These are phyloP conservation scores for Fusarium robinianum DNA, from an alignment of 2,329 filamentous ascomycete species.

Conservation along the genomic window DNA sequence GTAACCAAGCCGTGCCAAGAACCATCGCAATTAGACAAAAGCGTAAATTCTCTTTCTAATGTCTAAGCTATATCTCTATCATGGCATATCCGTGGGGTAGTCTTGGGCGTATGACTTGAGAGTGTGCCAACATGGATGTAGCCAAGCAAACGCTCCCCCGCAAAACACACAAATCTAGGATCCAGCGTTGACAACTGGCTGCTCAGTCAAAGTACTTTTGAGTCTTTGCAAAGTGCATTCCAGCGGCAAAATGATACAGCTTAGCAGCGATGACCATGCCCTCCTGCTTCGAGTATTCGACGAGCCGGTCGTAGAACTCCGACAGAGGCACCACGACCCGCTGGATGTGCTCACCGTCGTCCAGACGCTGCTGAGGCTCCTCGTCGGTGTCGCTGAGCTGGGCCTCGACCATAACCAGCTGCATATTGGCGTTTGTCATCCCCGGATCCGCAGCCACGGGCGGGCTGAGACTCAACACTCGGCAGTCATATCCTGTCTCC, in stretches of 20 bases:
- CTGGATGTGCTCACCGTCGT: slow-evolving; percentile 35
- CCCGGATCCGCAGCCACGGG: slow-evolving; percentile 32
- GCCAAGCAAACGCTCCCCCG: no score
- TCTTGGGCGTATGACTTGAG: no score
- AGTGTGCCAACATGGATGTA: no score
- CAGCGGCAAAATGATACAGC: slow-evolving; percentile 36
- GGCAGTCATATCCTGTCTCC: slow-evolving; percentile 34
- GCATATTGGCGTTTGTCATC: slow-evolving; percentile 37
- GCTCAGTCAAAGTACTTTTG: slow-evolving; percentile 36
- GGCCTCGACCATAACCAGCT: slow-evolving; percentile 35
- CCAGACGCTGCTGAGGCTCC: slow-evolving; percentile 30
- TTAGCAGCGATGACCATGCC: slow-evolving; percentile 34
- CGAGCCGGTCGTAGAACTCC: slow-evolving; percentile 32
- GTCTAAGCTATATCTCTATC: no score
- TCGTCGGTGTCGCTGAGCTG: slow-evolving; percentile 27
- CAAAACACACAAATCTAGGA: no score
- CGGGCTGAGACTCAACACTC: slow-evolving; percentile 30
- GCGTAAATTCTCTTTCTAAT: no score
- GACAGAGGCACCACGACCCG: slow-evolving; percentile 30
- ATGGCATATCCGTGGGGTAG: no score
- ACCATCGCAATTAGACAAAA: no score
- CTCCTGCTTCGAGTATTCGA: slow-evolving; percentile 34
- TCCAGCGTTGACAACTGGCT: no score
- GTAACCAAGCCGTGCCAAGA: no score
- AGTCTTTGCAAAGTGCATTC: slow-evolving; percentile 37